phyloP scores from a whole-genome alignment of 371 early-diverging fungal species.

The Mucor irregularis region DNA sequence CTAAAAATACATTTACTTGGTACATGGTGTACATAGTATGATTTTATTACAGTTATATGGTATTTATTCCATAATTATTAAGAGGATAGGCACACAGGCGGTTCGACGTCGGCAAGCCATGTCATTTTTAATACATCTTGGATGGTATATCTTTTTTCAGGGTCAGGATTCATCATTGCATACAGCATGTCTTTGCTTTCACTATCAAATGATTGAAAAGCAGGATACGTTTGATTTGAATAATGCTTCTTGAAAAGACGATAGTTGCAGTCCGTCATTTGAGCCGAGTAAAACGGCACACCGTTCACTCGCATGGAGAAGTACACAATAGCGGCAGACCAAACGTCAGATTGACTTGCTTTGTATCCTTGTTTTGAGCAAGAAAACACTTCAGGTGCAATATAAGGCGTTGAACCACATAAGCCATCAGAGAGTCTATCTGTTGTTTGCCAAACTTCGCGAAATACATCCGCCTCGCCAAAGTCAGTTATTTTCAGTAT shows the following conservation, averaged over 20 bases:
- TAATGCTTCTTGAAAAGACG: slow-evolving; percentile 53
- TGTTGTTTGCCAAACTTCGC: slow-evolving; percentile 68
- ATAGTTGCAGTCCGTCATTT: slow-evolving; percentile 63
- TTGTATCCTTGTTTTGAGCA: slow-evolving; percentile 55
- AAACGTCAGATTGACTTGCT: slow-evolving; percentile 81
- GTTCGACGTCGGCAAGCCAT: slow-evolving; percentile 35
- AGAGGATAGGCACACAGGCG: background rate
- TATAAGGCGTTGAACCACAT: slow-evolving; percentile 90
- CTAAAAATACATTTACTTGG: too few relatives aligned
- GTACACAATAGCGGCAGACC: slow-evolving; percentile 85
- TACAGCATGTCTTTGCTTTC: slow-evolving; percentile 31
- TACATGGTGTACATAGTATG: background rate
- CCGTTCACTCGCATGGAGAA: slow-evolving; percentile 77
- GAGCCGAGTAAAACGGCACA: slow-evolving; percentile 57
- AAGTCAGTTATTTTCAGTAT: slow-evolving; percentile 97
- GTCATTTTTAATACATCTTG: slow-evolving; percentile 36
- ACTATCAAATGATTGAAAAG: slow-evolving; percentile 42
- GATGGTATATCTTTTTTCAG: slow-evolving; percentile 42
- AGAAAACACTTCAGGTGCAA: slow-evolving; percentile 82
- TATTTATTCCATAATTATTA: background rate
- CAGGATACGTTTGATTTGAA: slow-evolving; percentile 41
- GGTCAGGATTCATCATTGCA: slow-evolving; percentile 49
- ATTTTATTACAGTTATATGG: background rate
- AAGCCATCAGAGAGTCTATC: slow-evolving; percentile 71
- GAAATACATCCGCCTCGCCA: slow-evolving; percentile 93